Base-by-base conservation (phyloP, 75 land plant genomes). In the Cryptomeria japonica region DNA sequence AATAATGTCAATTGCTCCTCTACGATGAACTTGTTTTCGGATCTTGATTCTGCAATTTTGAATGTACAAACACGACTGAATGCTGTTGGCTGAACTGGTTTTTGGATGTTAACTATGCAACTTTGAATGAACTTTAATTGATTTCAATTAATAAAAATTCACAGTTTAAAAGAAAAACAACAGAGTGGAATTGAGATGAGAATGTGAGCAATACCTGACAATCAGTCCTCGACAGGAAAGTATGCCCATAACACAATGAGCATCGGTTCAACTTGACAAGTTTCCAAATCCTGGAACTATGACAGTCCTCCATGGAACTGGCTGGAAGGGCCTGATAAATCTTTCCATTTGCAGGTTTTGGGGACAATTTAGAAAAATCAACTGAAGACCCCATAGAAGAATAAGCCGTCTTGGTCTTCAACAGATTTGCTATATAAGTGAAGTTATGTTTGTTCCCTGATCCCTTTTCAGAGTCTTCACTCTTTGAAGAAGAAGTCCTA, bases 291-390 rank as follows among this genome's bases (percentile, higher is more conserved):
- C 47, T 44, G 28, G 39, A 38, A 80, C n/a, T 16, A 80, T 80
- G 44, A 44, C 83, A 73, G 36, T 31, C 37, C 37, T 73, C 77
- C 37, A 34, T 34, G 77, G 61, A 25, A 51, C 38, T n/a, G 32
- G 38, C 38, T 32, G 61, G 64, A n/a, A 53, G 61, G 32, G 19
- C 16, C 28, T 84, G 39, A 84, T 32, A 84, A 5, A 37, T 3
- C 37, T 84, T 47, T 28, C 39, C 61, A 34, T 84, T 46, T 25
- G 25, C 19, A 16, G 85, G 85, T 36, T 84, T 84, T 4, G 85
- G 85, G 31, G 85, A 53, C 56, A 84, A 58, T 64, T 84, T 84
- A 51, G 85, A 84, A 36, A 84, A 84, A 25, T 58, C 85, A 83
- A 78, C 38, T 78, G 84, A 47, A 83, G 84, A 46, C 1, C 84